Evolutionary conservation across 768 basidiomycete genomes (phyloP).

Genomic region (Tulasnella sp.): DNA sequence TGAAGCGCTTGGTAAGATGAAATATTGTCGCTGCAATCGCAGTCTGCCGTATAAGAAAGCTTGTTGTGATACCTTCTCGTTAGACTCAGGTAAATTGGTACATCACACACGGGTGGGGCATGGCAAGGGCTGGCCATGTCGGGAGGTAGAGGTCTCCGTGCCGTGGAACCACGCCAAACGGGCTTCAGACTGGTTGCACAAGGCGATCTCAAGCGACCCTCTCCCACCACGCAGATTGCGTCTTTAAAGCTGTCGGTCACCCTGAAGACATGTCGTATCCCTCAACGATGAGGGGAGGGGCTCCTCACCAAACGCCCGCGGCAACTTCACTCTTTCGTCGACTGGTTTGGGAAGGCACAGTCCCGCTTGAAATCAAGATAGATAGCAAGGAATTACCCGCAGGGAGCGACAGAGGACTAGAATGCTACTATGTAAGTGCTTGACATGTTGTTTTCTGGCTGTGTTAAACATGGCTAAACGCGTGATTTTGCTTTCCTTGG

Average conservation of each 20-base stretch:
- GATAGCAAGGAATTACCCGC: slow-evolving; percentile 84
- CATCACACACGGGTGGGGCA: too few relatives aligned
- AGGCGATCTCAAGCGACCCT: background rate
- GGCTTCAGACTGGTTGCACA: background rate
- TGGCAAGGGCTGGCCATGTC: background rate
- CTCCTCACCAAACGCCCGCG: slow-evolving; percentile 30
- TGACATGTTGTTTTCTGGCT: background rate
- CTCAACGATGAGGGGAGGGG: background rate
- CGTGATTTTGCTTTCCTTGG: background rate
- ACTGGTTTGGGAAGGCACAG: slow-evolving; percentile 82
- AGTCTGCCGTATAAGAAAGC: too few relatives aligned
- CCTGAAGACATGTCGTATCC: background rate
- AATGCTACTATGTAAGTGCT: slow-evolving; percentile 57
- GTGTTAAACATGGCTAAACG: background rate
- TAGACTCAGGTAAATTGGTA: background rate
- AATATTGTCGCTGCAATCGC: too few relatives aligned
- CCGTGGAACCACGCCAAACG: background rate
- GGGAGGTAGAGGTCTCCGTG: background rate
- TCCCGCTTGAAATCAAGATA: slow-evolving; percentile 80
- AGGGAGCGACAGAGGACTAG: slow-evolving; percentile 77
- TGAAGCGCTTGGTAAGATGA: too few relatives aligned
- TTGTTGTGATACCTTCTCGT: too few relatives aligned
- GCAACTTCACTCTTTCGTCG: slow-evolving; percentile 75
- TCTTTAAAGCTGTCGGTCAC: background rate
- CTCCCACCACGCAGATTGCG: background rate